These are phyloP conservation scores for Beta vulgaris DNA, from an alignment of 148 eudicot species.

Conservation along the genomic window DNA sequence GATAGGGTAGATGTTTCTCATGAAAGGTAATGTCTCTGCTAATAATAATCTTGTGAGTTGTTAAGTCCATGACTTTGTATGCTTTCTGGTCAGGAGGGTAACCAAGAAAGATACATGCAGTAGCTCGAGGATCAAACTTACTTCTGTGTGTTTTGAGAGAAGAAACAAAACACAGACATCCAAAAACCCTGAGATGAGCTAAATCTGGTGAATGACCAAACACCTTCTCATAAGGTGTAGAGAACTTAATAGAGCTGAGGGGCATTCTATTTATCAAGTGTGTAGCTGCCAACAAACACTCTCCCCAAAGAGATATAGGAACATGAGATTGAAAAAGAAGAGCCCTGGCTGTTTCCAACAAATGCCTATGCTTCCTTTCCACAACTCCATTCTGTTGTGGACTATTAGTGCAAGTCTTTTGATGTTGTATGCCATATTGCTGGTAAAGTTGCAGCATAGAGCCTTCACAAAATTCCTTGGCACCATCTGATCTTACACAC, in stretches of 20 bases:
- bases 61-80: background rate
- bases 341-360: too few species aligned
- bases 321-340: background rate
- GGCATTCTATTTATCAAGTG: background rate
- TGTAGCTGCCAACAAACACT: background rate
- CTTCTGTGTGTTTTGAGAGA: background rate
- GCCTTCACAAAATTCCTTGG: too few species aligned
- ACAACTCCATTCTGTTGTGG: too few species aligned
- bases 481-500: too few species aligned
- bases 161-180: background rate
- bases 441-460: too few species aligned
- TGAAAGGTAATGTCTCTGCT: background rate
- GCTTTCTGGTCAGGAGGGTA: background rate
- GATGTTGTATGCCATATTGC: too few species aligned
- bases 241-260: background rate
- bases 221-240: background rate
- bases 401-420: too few species aligned
- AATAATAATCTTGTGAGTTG: background rate
- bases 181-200: background rate
- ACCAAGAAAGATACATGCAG: background rate
- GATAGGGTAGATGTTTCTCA: background rate
- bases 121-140: background rate
- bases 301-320: background rate
- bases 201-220: background rate
- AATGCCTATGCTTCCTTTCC: too few species aligned